A percentile compares a stretch with the other conserved stretches of the same genome.
Evolutionary conservation across 352 stramenopile genomes (phyloP).

Genomic region (Phytophthora cactorum): DNA sequence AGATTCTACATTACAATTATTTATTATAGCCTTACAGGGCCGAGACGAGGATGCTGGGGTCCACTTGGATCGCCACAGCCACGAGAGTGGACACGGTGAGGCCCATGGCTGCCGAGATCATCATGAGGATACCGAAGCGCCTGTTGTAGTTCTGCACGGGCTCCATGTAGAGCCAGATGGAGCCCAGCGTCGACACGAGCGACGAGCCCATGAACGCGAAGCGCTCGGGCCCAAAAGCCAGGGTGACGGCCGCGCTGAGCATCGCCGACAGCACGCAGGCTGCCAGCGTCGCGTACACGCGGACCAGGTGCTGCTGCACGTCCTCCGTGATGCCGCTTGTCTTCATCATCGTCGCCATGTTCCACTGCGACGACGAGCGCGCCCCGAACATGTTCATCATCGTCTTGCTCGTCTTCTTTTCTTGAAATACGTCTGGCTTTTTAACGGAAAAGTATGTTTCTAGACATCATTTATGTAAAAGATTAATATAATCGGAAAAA

Average conservation of each 20-base stretch:
- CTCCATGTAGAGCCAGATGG: slow-evolving; percentile 70
- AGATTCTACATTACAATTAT: not conserved
- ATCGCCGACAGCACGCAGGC: slow-evolving; percentile 64
- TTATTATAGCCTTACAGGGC: slow-evolving; percentile 58
- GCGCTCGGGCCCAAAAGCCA: slow-evolving; percentile 46
- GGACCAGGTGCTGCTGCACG: slow-evolving; percentile 71
- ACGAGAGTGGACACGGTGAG: slow-evolving; percentile 78
- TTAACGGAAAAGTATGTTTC: too few species aligned
- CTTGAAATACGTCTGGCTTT: not conserved
- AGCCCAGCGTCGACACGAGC: slow-evolving; percentile 50
- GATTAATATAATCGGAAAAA: too few species aligned
- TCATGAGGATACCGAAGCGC: slow-evolving; percentile 75
- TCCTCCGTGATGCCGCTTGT: slow-evolving; percentile 70
- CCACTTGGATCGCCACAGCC: slow-evolving; percentile 71
- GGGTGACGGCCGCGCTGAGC: slow-evolving; percentile 44
- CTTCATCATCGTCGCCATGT: slow-evolving; percentile 71
- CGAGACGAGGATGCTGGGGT: slow-evolving; percentile 80
- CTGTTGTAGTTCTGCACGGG: slow-evolving; percentile 58
- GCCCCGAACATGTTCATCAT: slow-evolving; percentile 42
- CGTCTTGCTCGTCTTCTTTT: slow-evolving; percentile 6
- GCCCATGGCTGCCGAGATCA: slow-evolving; percentile 70
- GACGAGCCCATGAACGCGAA: slow-evolving; percentile 57
- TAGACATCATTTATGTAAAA: too few species aligned
- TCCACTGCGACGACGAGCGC: slow-evolving; percentile 41
- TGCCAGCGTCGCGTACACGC: slow-evolving; percentile 75